Conservation (phyloP, 225 moss, liverwort and hornwort species). For the Neckera pumila region DNA sequence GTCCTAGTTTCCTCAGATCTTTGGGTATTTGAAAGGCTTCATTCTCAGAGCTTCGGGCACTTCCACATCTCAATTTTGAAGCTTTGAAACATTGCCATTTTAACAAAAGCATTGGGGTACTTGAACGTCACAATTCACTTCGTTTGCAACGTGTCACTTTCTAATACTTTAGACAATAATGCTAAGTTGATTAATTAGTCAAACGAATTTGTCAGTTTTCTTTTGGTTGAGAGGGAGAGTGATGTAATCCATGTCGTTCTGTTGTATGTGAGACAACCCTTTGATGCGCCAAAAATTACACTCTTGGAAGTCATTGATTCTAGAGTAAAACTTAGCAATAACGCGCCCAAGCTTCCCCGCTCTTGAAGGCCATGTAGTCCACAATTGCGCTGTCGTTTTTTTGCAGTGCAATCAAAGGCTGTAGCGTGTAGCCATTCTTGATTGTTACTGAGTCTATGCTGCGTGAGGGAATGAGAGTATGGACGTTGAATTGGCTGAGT, state of each 20-base stretch:
- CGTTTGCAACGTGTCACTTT: too few relatives aligned
- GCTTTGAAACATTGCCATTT: not conserved
- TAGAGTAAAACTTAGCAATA: not conserved
- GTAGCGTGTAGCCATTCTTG: not conserved
- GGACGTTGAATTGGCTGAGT: not conserved
- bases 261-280: not conserved
- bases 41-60: not conserved
- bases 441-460: not conserved
- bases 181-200: not conserved
- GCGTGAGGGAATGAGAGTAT: not conserved
- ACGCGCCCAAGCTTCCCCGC: not conserved
- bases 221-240: not conserved
- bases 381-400: too few relatives aligned
- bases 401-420: too few relatives aligned
- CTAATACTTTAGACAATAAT: not conserved
- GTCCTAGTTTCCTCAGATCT: not conserved
- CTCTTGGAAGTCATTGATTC: not conserved
- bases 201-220: not conserved
- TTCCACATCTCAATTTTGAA: not conserved
- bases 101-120: too few relatives aligned
- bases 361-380: not conserved
- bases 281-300: not conserved
- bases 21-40: not conserved
- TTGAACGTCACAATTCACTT: not conserved
- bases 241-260: not conserved